Evolutionary conservation across 768 basidiomycete genomes (phyloP).

Genomic region (Pleurotus pulmonarius): DNA sequence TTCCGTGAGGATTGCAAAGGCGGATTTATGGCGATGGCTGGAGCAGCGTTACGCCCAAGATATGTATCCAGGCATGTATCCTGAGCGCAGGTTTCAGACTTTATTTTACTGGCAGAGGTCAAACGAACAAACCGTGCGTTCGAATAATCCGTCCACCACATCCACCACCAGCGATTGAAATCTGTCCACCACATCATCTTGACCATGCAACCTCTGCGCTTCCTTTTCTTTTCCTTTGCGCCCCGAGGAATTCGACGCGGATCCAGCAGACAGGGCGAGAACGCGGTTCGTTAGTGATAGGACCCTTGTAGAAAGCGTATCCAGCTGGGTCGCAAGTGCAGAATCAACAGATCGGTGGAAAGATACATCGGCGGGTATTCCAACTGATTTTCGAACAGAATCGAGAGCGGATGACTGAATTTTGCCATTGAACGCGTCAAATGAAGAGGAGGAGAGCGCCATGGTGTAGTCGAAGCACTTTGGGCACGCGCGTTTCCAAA

Average conservation of each 20-base stretch:
- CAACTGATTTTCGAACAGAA: slow-evolving; percentile 58
- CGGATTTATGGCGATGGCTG: slow-evolving; percentile 58
- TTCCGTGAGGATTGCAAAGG: slow-evolving; percentile 17
- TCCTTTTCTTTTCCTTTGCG: slow-evolving; percentile 47
- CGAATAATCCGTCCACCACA: slow-evolving; percentile 78
- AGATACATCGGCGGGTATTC: slow-evolving; percentile 70
- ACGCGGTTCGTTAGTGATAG: slow-evolving; percentile 65
- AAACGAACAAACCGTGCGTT: slow-evolving; percentile 62
- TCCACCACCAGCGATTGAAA: slow-evolving; percentile 80
- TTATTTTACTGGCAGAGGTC: background rate
- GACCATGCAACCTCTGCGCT: slow-evolving; percentile 45
- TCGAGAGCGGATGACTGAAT: slow-evolving; percentile 61
- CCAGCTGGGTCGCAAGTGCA: slow-evolving; percentile 64
- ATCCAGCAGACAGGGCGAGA: slow-evolving; percentile 39
- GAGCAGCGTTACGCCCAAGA: slow-evolving; percentile 64
- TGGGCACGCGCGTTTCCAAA: too few relatives aligned
- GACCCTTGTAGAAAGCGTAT: slow-evolving; percentile 62
- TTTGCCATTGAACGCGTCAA: slow-evolving; percentile 50
- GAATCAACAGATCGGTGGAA: slow-evolving; percentile 88
- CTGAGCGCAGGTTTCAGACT: slow-evolving; percentile 29
- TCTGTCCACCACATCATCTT: slow-evolving; percentile 83
- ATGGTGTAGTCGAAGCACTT: background rate
- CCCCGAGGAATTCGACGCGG: slow-evolving; percentile 24
- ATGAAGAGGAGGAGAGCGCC: slow-evolving; percentile 19
- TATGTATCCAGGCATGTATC: slow-evolving; percentile 82